Evolutionary conservation across 2,329 filamentous ascomycete species (phyloP), one percentile per base, ranked within the genome.

Genomic region (Neobulgaria alba): DNA sequence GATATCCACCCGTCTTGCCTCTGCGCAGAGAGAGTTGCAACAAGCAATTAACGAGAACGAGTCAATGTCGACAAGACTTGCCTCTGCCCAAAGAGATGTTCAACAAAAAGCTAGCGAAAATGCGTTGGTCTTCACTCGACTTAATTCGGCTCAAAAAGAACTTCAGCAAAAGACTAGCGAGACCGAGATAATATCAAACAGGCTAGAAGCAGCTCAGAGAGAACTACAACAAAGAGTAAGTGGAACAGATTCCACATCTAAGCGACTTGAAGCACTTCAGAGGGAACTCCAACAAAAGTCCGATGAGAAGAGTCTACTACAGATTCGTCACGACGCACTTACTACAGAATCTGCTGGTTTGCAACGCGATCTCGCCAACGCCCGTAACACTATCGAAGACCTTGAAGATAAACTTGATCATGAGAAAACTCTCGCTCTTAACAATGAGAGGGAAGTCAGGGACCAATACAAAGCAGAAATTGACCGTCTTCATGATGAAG

Each of bases 261-360:
- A 37, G 55, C 68, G 23, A 48, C 57, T 84, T 3, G 67, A 74
- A 37, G 64, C 76, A 38, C 63, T 72, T 0, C 70, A 78, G 43
- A 69, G 70, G 37, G 81, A 86, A 17, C 60, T 85, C 1, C 66
- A 75, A 46, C 63, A 69, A 42, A 70, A 71, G 36, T 64, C 67
- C 1, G 75, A 79, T 47, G 82, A 86, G 58, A 87, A 85, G 58
- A 73, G 79, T 38, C 62, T 85, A 10, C 64, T 88, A 14, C 80
- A 85, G 55, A 73, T 69, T 33, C 78, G 82, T 3, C 77, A 87
- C 52, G 77, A 86, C 48, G 68, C 78, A 4, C 61, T 88, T 18
- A 75, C 74, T 1, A 69, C 67, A 26, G 82, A 89, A 58, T 83
- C 79, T 2, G 66, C 70, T 4, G 67, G 75, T n/a, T 63, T 88